Percentiles rank a stretch among this genome's conserved stretches.
Evolutionary conservation across 1,139 yeast genomes (phyloP).

Genomic region (Sugiyamaella pinicola): DNA sequence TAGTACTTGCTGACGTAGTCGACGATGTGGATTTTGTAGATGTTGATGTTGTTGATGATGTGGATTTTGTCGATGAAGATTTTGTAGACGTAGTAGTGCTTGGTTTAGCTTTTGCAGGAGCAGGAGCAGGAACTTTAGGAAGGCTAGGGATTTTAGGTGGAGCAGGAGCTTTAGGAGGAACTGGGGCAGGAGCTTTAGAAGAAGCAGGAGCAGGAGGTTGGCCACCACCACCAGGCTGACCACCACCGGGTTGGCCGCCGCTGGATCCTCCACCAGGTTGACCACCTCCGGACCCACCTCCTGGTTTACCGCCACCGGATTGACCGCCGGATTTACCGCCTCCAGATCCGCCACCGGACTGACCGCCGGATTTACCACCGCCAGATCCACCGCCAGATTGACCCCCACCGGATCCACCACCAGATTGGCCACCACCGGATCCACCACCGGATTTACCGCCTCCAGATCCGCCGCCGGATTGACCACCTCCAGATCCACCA

Average conservation of each 20-base stretch:
- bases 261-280: background rate
- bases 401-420: background rate
- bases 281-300: background rate
- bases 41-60: background rate
- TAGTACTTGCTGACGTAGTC: background rate
- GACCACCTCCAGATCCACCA: slow-evolving; percentile 1
- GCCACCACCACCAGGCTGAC: background rate
- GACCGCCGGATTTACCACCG: background rate
- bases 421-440: background rate
- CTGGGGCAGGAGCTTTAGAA: background rate
- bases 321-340: background rate
- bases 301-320: background rate
- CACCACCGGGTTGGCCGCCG: background rate
- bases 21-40: background rate
- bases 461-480: background rate
- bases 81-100: background rate
- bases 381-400: background rate
- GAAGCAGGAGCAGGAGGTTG: background rate
- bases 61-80: background rate
- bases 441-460: background rate
- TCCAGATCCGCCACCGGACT: background rate
- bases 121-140: background rate
- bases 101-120: background rate
- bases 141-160: background rate
- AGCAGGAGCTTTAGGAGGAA: background rate